phyloP scores from a whole-genome alignment of 257 asterid genomes.

The Solanum chilense region DNA sequence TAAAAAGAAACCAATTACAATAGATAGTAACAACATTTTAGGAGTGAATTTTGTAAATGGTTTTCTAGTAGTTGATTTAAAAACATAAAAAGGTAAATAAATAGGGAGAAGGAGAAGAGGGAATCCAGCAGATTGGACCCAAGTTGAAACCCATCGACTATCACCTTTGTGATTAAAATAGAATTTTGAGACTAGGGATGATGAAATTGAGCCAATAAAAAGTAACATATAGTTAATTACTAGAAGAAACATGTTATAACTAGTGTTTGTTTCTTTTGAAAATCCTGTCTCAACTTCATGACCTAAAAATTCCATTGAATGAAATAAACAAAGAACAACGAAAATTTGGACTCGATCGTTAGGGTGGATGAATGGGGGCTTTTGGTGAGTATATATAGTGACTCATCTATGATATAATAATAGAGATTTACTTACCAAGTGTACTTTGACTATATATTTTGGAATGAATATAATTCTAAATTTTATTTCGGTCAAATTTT shows the following conservation, averaged over 20 bases:
- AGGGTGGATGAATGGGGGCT: neutral
- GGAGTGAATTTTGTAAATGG: conserved; percentile 34
- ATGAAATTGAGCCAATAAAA: conserved; percentile 39
- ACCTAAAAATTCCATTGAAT: neutral
- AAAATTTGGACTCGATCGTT: neutral
- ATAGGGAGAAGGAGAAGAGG: conserved; percentile 41
- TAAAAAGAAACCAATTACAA: neutral
- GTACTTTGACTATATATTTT: too few relatives aligned
- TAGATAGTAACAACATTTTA: conserved; percentile 10
- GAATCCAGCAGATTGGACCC: conserved; percentile 63
- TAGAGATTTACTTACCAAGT: too few relatives aligned
- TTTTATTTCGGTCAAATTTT: neutral
- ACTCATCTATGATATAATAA: too few relatives aligned
- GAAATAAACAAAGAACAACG: neutral
- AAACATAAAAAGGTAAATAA: conserved; percentile 19
- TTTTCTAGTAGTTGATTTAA: conserved; percentile 15
- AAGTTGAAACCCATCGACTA: conserved; percentile 60
- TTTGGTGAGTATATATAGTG: neutral
- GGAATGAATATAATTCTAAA: too few relatives aligned
- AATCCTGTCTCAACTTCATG: neutral
- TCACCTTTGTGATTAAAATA: conserved; percentile 67
- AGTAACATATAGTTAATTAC: conserved; percentile 21
- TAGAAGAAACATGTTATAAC: conserved; percentile 18
- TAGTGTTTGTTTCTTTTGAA: conserved; percentile 1
- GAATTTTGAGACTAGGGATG: conserved; percentile 39